These are phyloP conservation scores for Cryptococcus sp. DNA, from an alignment of 1,284 basidiomycete species.

Conservation along the genomic window DNA sequence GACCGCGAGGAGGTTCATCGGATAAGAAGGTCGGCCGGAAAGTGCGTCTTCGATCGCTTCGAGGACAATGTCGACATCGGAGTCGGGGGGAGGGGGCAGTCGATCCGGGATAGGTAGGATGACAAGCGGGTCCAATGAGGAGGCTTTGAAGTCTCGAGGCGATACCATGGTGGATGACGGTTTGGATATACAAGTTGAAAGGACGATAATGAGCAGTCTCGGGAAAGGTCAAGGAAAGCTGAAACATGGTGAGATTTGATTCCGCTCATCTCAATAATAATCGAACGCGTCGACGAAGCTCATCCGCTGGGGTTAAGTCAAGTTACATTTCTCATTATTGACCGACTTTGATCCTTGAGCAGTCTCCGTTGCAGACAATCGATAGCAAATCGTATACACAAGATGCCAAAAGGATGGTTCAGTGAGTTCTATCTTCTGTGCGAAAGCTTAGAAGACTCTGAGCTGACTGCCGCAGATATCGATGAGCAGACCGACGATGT, in stretches of 20 bases:
- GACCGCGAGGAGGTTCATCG: slow-evolving; percentile 14
- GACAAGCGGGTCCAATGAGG: slow-evolving; percentile 32
- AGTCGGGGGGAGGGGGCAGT: slow-evolving; percentile 3
- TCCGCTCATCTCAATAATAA: too few species aligned
- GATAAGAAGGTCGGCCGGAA: slow-evolving; percentile 2
- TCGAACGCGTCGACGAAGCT: too few species aligned
- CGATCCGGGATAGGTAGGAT: slow-evolving; percentile 27
- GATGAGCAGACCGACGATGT: slow-evolving; percentile 40
- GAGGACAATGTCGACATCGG: slow-evolving; percentile 20
- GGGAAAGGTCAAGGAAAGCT: too few species aligned
- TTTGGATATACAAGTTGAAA: neutral
- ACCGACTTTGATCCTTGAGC: too few species aligned
- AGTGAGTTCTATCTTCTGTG: slow-evolving; percentile 16
- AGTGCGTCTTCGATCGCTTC: slow-evolving; percentile 18
- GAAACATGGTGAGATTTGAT: too few species aligned
- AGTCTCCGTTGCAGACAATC: too few species aligned
- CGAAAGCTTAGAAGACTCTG: too few species aligned
- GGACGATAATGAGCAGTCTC: too few species aligned
- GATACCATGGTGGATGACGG: slow-evolving; percentile 18
- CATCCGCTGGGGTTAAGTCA: too few species aligned
- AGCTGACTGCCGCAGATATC: slow-evolving; percentile 17
- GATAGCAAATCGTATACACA: too few species aligned
- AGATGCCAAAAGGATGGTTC: slow-evolving; percentile 24
- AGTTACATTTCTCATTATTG: too few species aligned
- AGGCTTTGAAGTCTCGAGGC: slow-evolving; percentile 20